These are phyloP conservation scores for Herpotrichia juniperi DNA, from an alignment of 2,329 filamentous ascomycete species.

Conservation along the genomic window DNA sequence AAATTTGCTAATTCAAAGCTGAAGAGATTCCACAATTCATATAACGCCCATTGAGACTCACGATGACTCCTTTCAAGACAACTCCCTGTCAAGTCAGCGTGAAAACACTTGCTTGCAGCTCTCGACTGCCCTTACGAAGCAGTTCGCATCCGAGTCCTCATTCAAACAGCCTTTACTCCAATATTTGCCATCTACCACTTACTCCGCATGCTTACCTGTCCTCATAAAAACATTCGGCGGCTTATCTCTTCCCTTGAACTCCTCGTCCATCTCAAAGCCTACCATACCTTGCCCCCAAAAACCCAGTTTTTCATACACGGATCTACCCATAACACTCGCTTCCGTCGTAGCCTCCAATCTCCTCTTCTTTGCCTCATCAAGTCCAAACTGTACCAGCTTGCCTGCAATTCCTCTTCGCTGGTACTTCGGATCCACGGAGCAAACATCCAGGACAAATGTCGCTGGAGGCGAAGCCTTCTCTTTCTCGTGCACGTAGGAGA, in stretches of 20 bases:
- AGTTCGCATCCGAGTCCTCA: too few relatives aligned
- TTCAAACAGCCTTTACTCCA: too few relatives aligned
- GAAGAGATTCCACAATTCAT: too few relatives aligned
- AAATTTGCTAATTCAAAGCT: too few relatives aligned
- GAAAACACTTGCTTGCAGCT: too few relatives aligned
- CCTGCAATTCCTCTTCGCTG: conserved; percentile 53
- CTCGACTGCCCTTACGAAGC: too few relatives aligned
- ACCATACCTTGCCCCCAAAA: conserved; percentile 36
- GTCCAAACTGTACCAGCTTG: conserved; percentile 40
- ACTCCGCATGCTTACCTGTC: conserved; percentile 22
- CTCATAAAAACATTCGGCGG: conserved; percentile 44
- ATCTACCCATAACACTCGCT: conserved; percentile 42
- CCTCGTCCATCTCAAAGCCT: conserved; percentile 38
- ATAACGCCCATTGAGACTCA: too few relatives aligned
- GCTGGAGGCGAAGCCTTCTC: conserved; percentile 47
- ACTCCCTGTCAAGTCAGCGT: too few relatives aligned
- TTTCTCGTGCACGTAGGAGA: conserved; percentile 47
- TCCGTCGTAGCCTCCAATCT: conserved; percentile 45
- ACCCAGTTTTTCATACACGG: conserved; percentile 37
- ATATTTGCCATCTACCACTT: background rate
- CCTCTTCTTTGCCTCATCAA: conserved; percentile 41
- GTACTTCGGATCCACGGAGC: conserved; percentile 59
- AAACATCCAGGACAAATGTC: conserved; percentile 53
- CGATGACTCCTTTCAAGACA: too few relatives aligned
- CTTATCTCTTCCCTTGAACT: conserved; percentile 37